Conservation (phyloP, 176 grass and related monocot genomes). For the Microstegium vimineum region DNA sequence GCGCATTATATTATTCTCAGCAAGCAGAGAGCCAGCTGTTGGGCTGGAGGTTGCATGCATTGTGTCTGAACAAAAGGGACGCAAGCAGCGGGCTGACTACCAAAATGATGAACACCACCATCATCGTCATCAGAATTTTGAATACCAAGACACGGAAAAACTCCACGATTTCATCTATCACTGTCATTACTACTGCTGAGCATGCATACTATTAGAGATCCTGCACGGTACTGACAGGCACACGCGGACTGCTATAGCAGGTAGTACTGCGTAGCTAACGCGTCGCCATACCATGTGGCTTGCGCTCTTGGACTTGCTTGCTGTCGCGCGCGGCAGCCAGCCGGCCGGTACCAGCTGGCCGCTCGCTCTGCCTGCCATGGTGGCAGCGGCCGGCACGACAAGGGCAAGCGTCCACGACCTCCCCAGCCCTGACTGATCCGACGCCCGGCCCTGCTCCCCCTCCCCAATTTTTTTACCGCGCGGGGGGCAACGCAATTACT, state of each 20-base stretch:
- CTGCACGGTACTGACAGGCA: background rate
- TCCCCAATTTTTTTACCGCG: conserved; percentile 29
- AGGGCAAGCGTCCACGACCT: conserved; percentile 12
- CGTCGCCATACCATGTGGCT: conserved; percentile 23
- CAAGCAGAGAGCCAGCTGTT: no score
- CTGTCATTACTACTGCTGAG: no score
- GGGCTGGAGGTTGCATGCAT: no score
- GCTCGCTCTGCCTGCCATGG: background rate
- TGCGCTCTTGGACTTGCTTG: conserved; percentile 30
- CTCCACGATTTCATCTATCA: no score
- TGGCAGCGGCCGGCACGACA: conserved; percentile 3
- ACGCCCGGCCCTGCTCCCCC: fast-evolving
- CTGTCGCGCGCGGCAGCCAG: background rate
- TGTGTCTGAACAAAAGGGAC: no score
- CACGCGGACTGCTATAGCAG: background rate
- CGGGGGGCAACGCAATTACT: background rate
- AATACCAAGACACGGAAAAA: no score
- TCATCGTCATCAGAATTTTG: no score
- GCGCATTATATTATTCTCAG: no score
- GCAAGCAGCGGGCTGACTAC: no score
- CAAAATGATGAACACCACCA: no score
- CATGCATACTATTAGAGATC: no score
- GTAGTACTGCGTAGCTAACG: background rate
- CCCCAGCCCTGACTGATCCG: background rate
- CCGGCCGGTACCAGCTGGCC: background rate